These are phyloP conservation scores for Mycosphaerelloides madeirae DNA, from an alignment of 2,329 filamentous ascomycete genomes.

Conservation along the genomic window DNA sequence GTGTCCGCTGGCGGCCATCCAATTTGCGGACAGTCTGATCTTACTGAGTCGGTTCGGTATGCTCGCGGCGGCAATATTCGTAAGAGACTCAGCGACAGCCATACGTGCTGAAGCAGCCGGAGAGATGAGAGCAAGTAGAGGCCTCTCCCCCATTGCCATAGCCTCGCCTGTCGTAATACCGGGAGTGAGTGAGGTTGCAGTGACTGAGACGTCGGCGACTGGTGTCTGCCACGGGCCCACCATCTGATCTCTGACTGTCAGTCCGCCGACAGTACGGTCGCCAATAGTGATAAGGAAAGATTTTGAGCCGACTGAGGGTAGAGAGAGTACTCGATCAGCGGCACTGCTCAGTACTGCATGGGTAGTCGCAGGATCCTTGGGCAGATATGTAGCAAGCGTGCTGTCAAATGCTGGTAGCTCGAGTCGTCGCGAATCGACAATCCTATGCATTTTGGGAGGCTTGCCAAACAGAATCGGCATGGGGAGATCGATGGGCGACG, in stretches of 20 bases:
- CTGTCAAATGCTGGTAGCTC: constrained; percentile 69
- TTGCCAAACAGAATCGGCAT: constrained; percentile 87
- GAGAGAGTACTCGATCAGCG: constrained; percentile 71
- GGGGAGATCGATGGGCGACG: constrained; percentile 79
- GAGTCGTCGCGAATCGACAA: constrained; percentile 65
- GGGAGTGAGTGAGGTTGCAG: constrained; percentile 69
- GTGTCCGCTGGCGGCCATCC: constrained; percentile 97
- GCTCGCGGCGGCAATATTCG: constrained; percentile 84
- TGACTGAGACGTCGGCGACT: constrained; percentile 90
- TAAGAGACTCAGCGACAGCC: constrained; percentile 88
- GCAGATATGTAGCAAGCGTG: constrained; percentile 62
- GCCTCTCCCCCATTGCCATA: constrained; percentile 97
- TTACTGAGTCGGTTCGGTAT: constrained; percentile 67
- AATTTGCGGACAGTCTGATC: constrained; percentile 90
- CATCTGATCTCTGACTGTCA: constrained; percentile 88
- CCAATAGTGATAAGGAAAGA: constrained; percentile 96
- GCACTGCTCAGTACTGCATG: constrained; percentile 53
- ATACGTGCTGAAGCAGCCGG: constrained; percentile 87
- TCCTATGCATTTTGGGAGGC: constrained; percentile 72
- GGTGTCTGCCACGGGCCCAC: constrained; percentile 95
- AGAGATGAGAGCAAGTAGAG: constrained; percentile 81
- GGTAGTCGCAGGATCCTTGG: constrained; percentile 43
- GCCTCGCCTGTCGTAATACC: constrained; percentile 80
- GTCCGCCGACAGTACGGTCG: constrained; percentile 83
- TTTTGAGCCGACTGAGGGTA: constrained; percentile 93